Evolutionary conservation across 306 rosid genomes (phyloP).

Genomic region (Lathyrus aphaca): DNA sequence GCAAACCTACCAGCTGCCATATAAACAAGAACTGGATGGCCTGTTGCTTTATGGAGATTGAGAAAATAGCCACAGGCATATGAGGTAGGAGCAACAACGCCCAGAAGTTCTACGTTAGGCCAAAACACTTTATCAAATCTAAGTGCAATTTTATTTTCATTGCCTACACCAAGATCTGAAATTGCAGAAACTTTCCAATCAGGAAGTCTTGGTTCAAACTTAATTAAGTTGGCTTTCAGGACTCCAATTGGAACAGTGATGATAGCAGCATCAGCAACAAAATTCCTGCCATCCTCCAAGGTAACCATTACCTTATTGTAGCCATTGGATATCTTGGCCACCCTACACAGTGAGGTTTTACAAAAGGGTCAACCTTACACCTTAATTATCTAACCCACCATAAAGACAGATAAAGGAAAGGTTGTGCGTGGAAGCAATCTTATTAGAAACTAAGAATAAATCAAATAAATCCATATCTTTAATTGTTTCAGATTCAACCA

Average conservation of each 20-base stretch:
- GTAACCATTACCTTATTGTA: constrained; percentile 67
- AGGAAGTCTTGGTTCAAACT: constrained; percentile 69
- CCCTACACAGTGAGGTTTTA: constrained; percentile 43
- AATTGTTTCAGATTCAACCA: constrained; percentile 26
- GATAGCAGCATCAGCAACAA: constrained; percentile 57
- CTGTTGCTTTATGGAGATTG: constrained; percentile 81
- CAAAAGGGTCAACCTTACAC: constrained; percentile 32
- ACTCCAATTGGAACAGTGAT: constrained; percentile 70
- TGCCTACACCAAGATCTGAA: constrained; percentile 80
- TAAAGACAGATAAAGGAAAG: neutral
- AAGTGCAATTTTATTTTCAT: constrained; percentile 75
- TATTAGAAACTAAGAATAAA: neutral
- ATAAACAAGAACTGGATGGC: constrained; percentile 73
- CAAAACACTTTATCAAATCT: constrained; percentile 66
- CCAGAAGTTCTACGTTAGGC: constrained; percentile 76
- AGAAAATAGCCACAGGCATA: constrained; percentile 78
- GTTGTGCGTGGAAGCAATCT: neutral
- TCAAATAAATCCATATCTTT: neutral
- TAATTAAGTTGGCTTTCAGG: constrained; percentile 69
- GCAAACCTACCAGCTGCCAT: constrained; percentile 87
- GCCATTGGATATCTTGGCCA: constrained; percentile 54
- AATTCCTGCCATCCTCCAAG: constrained; percentile 60
- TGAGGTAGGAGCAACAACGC: constrained; percentile 67
- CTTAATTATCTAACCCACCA: neutral
- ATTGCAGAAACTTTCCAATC: constrained; percentile 76